Evolutionary conservation across 176 grass and related monocot genomes (phyloP).

Genomic region (Melocanna baccifera): DNA sequence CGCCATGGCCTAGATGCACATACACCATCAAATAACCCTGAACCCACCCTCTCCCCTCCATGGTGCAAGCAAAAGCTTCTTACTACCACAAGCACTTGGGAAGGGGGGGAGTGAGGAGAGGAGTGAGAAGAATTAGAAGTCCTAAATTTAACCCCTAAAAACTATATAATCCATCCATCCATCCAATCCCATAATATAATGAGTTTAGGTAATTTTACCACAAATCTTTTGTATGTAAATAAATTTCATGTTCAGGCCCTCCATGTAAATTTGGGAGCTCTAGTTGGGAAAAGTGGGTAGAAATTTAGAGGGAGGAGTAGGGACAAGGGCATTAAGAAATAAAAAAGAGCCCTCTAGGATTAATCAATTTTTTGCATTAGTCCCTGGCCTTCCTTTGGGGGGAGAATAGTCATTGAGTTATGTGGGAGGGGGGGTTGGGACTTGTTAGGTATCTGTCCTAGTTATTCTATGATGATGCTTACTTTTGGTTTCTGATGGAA

Average conservation of each 20-base stretch:
- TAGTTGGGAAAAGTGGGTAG: constrained; percentile 29
- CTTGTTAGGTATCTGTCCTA: constrained; percentile 55
- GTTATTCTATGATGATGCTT: constrained; percentile 38
- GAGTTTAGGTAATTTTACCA: constrained; percentile 54
- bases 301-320: constrained; percentile 28
- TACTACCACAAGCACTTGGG: constrained; percentile 8
- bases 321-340: constrained; percentile 27
- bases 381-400: constrained; percentile 16
- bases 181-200: constrained; percentile 33
- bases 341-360: constrained; percentile 8
- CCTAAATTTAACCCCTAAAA: constrained; percentile 50
- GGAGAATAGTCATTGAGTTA: constrained; percentile 40
- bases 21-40: constrained; percentile 44
- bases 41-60: background rate
- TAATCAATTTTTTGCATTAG: constrained; percentile 1
- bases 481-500: constrained; percentile 51
- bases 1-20: constrained; percentile 74
- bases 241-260: constrained; percentile 43
- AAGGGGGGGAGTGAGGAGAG: constrained; percentile 5
- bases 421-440: constrained; percentile 37
- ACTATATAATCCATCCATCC: constrained; percentile 39
- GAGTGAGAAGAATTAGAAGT: constrained; percentile 30
- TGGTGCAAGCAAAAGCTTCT: constrained; percentile 6
- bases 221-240: constrained; percentile 64
- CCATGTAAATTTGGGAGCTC: constrained; percentile 56